These are phyloP conservation scores for Sporothrix mexicana DNA, from an alignment of 2,329 filamentous ascomycete genomes.

Conservation along the genomic window DNA sequence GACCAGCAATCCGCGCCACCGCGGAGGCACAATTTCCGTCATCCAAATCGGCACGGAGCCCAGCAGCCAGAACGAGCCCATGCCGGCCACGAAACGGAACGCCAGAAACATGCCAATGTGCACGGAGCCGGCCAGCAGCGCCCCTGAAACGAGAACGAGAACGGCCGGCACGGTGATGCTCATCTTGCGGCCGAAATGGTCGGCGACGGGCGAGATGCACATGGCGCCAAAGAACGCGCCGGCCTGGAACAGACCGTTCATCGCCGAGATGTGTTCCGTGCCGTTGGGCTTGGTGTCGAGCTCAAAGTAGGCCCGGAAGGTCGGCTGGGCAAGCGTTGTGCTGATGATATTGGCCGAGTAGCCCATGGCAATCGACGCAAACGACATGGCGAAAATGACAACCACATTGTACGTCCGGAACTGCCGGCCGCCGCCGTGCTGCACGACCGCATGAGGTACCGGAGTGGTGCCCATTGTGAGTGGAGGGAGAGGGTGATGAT, in stretches of 20 bases:
- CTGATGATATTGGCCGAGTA: neutral
- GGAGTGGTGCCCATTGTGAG: neutral
- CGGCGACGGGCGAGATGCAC: neutral
- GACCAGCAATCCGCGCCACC: neutral
- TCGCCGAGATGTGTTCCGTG: neutral
- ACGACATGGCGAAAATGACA: constrained; percentile 1
- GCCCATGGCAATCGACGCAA: neutral
- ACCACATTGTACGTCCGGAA: neutral
- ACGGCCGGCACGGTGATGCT: neutral
- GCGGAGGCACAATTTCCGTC: neutral
- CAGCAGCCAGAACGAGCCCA: neutral
- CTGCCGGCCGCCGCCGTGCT: neutral
- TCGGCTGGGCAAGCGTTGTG: neutral
- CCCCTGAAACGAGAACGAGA: neutral
- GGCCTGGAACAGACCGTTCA: constrained; percentile 4
- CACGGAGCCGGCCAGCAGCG: neutral
- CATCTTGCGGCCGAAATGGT: neutral
- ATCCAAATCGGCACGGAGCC: neutral
- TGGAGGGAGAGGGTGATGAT: neutral
- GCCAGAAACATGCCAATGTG: constrained; percentile 1
- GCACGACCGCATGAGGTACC: neutral
- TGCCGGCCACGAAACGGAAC: neutral
- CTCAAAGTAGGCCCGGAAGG: neutral
- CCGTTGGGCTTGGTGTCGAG: neutral
- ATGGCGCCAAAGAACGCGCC: neutral